Percentiles rank a stretch among this genome's conserved stretches.
phyloP scores from a whole-genome alignment of 2,329 filamentous ascomycete species.

The Taxawa tesnikishii region DNA sequence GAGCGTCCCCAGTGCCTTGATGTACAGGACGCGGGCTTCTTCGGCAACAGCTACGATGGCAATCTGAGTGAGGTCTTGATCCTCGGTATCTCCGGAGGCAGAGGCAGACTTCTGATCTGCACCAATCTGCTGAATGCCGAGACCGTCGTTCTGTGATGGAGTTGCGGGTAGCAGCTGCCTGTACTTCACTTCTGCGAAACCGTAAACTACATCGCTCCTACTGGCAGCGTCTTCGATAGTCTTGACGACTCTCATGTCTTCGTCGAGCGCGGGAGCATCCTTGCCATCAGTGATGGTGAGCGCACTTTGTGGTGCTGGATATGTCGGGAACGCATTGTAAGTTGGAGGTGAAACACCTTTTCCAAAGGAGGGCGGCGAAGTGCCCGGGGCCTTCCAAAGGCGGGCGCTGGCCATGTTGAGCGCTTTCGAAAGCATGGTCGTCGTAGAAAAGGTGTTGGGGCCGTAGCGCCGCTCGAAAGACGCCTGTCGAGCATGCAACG shows the following conservation, averaged over 20 bases:
- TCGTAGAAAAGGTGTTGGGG: constrained; percentile 60
- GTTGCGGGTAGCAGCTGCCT: constrained; percentile 87
- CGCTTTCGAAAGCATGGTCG: constrained; percentile 87
- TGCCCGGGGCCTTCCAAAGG: constrained; percentile 55
- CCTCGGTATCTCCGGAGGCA: constrained; percentile 40
- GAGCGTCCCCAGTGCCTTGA: constrained; percentile 81
- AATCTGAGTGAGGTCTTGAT: constrained; percentile 70
- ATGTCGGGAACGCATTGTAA: constrained; percentile 74
- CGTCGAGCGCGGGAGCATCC: constrained; percentile 50
- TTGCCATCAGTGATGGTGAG: constrained; percentile 50
- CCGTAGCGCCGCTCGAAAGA: constrained; percentile 77
- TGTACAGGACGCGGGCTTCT: constrained; percentile 88
- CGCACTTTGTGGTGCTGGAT: constrained; percentile 63
- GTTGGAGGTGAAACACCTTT: constrained; percentile 59
- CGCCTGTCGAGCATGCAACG: constrained; percentile 55
- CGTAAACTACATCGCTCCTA: constrained; percentile 89
- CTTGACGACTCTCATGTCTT: constrained; percentile 67
- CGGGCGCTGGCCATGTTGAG: constrained; percentile 82
- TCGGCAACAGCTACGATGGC: constrained; percentile 80
- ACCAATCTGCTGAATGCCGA: constrained; percentile 47
- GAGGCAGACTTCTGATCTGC: constrained; percentile 34
- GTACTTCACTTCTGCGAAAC: constrained; percentile 97
- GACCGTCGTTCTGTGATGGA: constrained; percentile 61
- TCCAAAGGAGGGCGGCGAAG: constrained; percentile 44
- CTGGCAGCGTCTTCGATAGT: constrained; percentile 86